These are phyloP conservation scores for Daedaleopsis nitida DNA, from an alignment of 768 basidiomycete species.

Conservation along the genomic window DNA sequence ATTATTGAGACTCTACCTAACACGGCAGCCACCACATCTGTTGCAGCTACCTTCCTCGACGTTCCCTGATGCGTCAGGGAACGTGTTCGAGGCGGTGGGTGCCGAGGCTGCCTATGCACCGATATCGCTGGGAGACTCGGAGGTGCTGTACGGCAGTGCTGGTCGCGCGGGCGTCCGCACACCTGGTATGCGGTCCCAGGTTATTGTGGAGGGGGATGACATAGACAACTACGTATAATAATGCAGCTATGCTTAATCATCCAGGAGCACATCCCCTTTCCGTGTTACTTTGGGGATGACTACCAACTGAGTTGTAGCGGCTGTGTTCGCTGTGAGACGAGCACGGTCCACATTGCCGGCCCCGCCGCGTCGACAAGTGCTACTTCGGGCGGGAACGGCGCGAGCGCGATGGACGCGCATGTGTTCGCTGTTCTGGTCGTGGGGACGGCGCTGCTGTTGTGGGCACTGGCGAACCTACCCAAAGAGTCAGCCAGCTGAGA, in stretches of 20 bases:
- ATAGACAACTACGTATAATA: background rate
- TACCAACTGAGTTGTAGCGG: no score
- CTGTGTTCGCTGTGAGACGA: no score
- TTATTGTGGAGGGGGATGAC: background rate
- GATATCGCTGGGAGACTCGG: background rate
- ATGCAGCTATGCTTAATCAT: background rate
- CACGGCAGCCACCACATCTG: constrained; percentile 67
- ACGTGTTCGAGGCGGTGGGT: constrained; percentile 39
- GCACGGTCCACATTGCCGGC: no score
- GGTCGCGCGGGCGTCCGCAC: background rate
- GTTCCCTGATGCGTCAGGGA: constrained; percentile 58
- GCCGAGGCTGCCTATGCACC: background rate
- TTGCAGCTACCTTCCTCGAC: constrained; percentile 75
- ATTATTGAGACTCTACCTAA: constrained; percentile 80
- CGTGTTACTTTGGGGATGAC: no score
- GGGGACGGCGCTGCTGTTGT: no score
- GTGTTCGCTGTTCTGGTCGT: no score
- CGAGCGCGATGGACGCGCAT: no score
- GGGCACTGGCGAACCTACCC: no score
- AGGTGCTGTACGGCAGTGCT: background rate
- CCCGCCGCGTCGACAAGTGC: no score
- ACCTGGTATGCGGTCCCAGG: background rate
- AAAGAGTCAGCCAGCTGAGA: no score
- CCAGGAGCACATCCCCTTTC: background rate
- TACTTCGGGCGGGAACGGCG: no score